Conservation (phyloP, 345 rosid species). For the Reutealis trisperma region DNA sequence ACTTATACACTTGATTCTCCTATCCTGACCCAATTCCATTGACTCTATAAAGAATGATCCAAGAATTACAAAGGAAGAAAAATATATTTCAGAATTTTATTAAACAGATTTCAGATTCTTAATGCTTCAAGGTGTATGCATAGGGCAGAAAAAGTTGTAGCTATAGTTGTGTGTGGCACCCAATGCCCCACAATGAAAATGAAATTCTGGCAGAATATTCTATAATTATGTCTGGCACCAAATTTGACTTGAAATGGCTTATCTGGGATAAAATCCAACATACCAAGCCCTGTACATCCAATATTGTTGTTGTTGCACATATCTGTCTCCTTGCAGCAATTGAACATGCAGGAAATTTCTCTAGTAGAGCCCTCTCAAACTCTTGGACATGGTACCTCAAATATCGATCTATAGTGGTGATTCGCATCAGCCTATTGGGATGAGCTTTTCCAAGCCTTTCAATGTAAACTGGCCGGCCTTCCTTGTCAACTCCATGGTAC, state of each 20-base stretch:
- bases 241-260: constrained; percentile 17
- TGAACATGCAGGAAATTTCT: constrained; percentile 93
- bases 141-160: neutral
- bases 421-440: constrained; percentile 79
- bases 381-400: constrained; percentile 92
- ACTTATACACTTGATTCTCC: neutral
- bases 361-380: constrained; percentile 83
- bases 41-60: neutral
- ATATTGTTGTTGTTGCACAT: constrained; percentile 76
- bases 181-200: too few species aligned
- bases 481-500: constrained; percentile 96
- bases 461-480: constrained; percentile 93
- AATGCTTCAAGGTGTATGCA: neutral
- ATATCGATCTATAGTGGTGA: constrained; percentile 77
- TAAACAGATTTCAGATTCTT: neutral
- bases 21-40: neutral
- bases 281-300: constrained; percentile 97
- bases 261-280: constrained; percentile 17
- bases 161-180: too few species aligned
- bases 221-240: neutral
- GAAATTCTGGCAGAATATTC: too few species aligned
- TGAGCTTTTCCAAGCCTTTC: constrained; percentile 95
- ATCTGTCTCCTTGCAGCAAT: constrained; percentile 80
- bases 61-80: neutral
- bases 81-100: neutral